phyloP scores from a whole-genome alignment of 2,329 filamentous ascomycete species.

The Drechmeria coniospora region DNA sequence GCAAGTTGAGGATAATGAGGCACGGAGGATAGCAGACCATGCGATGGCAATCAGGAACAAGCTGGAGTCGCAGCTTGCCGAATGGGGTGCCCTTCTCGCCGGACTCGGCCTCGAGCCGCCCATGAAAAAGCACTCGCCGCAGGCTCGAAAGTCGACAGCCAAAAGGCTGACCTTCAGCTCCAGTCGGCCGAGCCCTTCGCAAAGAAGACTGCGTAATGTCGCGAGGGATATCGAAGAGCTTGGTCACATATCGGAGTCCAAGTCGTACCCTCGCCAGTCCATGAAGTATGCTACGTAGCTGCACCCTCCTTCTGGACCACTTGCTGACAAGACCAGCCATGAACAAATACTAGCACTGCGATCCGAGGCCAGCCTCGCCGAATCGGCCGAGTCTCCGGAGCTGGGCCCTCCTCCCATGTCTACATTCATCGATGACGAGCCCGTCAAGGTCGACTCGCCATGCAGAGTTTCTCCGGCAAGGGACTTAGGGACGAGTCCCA shows the following conservation, averaged over 20 bases:
- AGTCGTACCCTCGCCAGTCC: slow-evolving; percentile 49
- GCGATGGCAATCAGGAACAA: slow-evolving; percentile 54
- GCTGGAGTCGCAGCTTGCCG: slow-evolving; percentile 56
- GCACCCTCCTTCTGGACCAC: neutral
- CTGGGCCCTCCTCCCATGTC: slow-evolving; percentile 49
- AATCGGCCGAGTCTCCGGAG: slow-evolving; percentile 47
- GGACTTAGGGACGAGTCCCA: slow-evolving; percentile 9
- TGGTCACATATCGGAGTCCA: slow-evolving; percentile 51
- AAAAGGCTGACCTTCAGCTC: slow-evolving; percentile 24
- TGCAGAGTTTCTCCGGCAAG: slow-evolving; percentile 8
- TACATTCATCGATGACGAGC: slow-evolving; percentile 40
- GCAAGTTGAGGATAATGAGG: slow-evolving; percentile 45
- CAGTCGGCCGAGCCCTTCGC: slow-evolving; percentile 30
- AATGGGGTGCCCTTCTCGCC: slow-evolving; percentile 52
- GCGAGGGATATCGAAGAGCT: slow-evolving; percentile 36
- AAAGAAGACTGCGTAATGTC: slow-evolving; percentile 40
- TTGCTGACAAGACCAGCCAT: slow-evolving; percentile 22
- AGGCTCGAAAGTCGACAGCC: slow-evolving; percentile 23
- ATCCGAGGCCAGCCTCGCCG: slow-evolving; percentile 25
- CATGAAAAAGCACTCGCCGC: slow-evolving; percentile 28
- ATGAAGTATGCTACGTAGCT: slow-evolving; percentile 49
- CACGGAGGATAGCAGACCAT: slow-evolving; percentile 46
- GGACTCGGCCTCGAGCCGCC: slow-evolving; percentile 48
- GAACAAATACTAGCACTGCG: slow-evolving; percentile 49
- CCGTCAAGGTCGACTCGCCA: slow-evolving; percentile 36